phyloP scores from a whole-genome alignment of 2,329 filamentous ascomycete genomes.

The Colletotrichum gloeosporioides region DNA sequence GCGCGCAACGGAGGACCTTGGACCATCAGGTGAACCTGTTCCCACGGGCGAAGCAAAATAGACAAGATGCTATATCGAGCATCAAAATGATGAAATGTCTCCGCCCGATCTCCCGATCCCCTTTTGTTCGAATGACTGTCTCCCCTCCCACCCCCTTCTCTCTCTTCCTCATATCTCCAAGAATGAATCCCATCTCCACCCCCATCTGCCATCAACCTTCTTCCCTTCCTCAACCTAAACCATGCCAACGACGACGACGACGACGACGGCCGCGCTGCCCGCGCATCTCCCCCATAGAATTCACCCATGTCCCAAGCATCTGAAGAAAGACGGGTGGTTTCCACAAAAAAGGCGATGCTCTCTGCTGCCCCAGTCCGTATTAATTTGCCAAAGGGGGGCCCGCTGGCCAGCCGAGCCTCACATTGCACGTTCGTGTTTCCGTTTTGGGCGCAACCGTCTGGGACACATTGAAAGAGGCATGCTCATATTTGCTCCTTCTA shows the following conservation, averaged over 20 bases:
- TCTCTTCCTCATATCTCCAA: neutral
- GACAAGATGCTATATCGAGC: neutral
- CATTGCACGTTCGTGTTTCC: neutral
- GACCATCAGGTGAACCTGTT: conserved; percentile 8
- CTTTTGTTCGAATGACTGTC: neutral
- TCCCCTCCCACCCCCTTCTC: neutral
- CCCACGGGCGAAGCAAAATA: neutral
- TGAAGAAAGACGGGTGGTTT: neutral
- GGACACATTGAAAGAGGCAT: neutral
- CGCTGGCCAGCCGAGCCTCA: conserved; percentile 15
- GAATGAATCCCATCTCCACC: neutral
- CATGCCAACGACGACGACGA: neutral
- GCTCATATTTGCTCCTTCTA: neutral
- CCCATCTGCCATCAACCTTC: neutral
- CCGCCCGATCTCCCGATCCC: conserved; percentile 10
- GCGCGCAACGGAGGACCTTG: neutral
- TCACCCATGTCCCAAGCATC: conserved; percentile 1
- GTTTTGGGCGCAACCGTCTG: conserved; percentile 11
- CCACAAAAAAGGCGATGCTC: neutral
- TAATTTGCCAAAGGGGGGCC: conserved; percentile 13
- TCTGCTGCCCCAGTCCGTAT: neutral
- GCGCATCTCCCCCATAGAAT: neutral
- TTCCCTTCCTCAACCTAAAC: neutral
- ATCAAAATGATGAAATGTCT: neutral
- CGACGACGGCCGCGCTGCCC: neutral